Conservation (phyloP, 441 rosid genomes). For the Jatropha multifida region DNA sequence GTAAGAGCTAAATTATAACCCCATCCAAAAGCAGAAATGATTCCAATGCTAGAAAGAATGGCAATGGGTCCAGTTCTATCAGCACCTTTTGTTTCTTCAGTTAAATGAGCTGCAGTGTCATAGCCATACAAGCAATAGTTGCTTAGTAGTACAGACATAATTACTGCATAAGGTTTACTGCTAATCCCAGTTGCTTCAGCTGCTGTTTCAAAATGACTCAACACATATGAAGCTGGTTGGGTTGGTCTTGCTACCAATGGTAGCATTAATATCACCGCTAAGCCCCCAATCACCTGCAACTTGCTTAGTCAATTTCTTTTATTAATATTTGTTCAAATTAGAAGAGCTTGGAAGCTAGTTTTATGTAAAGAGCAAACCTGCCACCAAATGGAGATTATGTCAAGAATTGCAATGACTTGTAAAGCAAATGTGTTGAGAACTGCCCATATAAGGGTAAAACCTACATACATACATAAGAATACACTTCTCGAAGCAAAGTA, state of each 20-base stretch:
- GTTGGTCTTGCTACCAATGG: conserved; percentile 53
- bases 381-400: conserved; percentile 65
- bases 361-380: conserved; percentile 35
- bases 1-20: conserved; percentile 59
- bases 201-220: conserved; percentile 47
- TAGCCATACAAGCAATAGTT: conserved; percentile 63
- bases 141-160: conserved; percentile 57
- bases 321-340: too few relatives aligned
- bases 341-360: too few relatives aligned
- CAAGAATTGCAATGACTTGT: conserved; percentile 54
- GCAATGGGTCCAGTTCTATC: conserved; percentile 64
- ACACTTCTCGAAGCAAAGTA: conserved; percentile 53
- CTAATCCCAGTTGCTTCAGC: conserved; percentile 47
- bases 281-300: conserved; percentile 56
- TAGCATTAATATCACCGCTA: conserved; percentile 53
- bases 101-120: conserved; percentile 67
- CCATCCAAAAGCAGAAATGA: conserved; percentile 62
- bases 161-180: conserved; percentile 60
- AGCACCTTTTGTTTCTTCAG: conserved; percentile 70
- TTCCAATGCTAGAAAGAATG: conserved; percentile 59
- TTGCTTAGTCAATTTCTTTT: too few relatives aligned
- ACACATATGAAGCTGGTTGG: conserved; percentile 56
- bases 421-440: conserved; percentile 60
- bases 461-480: conserved; percentile 56
- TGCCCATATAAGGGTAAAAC: conserved; percentile 53